Conservation (phyloP, 148 eudicot species). For the Chenopodium formosanum region DNA sequence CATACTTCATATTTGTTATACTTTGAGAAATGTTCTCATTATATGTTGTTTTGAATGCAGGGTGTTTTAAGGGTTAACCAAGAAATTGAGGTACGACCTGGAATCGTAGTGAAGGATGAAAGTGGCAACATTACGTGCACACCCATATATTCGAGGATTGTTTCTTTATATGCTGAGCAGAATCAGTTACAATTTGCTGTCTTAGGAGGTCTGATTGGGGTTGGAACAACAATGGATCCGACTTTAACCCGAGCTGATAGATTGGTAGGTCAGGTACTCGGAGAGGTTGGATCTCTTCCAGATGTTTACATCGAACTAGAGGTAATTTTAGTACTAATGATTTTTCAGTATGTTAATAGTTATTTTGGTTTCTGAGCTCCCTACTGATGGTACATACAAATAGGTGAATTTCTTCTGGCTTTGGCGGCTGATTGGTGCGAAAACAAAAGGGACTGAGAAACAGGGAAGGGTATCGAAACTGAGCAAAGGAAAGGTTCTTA, state of each 20-base stretch:
- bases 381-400: neutral
- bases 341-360: neutral
- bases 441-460: slow-evolving; percentile 87
- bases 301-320: slow-evolving; percentile 86
- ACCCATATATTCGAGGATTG: slow-evolving; percentile 92
- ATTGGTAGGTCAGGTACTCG: slow-evolving; percentile 94
- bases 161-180: slow-evolving; percentile 87
- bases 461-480: slow-evolving; percentile 95
- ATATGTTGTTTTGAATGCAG: slow-evolving; percentile 33
- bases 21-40: neutral
- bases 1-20: neutral
- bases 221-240: slow-evolving; percentile 98
- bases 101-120: slow-evolving; percentile 90
- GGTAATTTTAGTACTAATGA: slow-evolving; percentile 37
- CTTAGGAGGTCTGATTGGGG: slow-evolving; percentile 97
- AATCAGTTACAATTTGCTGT: slow-evolving; percentile 92
- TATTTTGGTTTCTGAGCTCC: neutral
- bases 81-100: slow-evolving; percentile 89
- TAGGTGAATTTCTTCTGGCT: slow-evolving; percentile 95
- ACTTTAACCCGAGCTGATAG: slow-evolving; percentile 95
- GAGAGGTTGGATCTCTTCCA: slow-evolving; percentile 97
- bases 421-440: slow-evolving; percentile 81
- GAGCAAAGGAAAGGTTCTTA: slow-evolving; percentile 74
- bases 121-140: slow-evolving; percentile 84
- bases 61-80: slow-evolving; percentile 94